Evolutionary conservation across 768 basidiomycete genomes (phyloP).

Genomic region (Baorangia bicolor): DNA sequence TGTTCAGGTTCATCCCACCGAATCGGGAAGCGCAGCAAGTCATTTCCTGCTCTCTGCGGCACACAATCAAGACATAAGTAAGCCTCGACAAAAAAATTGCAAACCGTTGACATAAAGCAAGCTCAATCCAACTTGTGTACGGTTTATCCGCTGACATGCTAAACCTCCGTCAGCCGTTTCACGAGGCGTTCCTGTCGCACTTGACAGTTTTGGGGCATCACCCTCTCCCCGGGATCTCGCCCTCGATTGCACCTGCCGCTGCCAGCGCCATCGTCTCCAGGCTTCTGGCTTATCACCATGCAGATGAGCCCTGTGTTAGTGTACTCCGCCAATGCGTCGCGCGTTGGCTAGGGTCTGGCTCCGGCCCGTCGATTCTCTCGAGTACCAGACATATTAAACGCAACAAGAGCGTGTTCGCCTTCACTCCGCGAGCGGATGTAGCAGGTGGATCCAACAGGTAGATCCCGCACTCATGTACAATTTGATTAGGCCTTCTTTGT

Average conservation of each 20-base stretch:
- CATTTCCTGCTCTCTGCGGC: neutral
- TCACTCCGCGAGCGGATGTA: slow-evolving; percentile 11
- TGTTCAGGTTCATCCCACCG: neutral
- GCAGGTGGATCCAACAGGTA: slow-evolving; percentile 13
- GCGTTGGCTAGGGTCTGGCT: slow-evolving; percentile 18
- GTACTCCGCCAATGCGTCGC: slow-evolving; percentile 2
- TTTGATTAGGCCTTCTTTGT: neutral
- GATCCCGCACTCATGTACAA: neutral
- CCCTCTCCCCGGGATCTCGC: slow-evolving; percentile 6
- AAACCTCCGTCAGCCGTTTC: slow-evolving; percentile 7
- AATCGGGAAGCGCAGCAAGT: slow-evolving; percentile 11
- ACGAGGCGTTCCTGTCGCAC: slow-evolving; percentile 19
- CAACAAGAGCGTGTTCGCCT: slow-evolving; percentile 20
- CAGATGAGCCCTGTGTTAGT: neutral
- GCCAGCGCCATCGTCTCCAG: neutral
- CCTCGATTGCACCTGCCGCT: neutral
- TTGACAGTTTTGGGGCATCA: slow-evolving; percentile 36
- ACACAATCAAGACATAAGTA: slow-evolving; percentile 7
- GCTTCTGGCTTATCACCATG: slow-evolving; percentile 10
- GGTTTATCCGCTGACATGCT: slow-evolving; percentile 17
- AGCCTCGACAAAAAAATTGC: slow-evolving; percentile 9
- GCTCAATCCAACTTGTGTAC: neutral
- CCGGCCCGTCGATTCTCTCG: slow-evolving; percentile 10
- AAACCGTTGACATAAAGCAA: slow-evolving; percentile 29
- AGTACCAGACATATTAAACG: slow-evolving; percentile 3